Conservation (phyloP, 371 early-diverging fungal genomes). For the Mucor plumbeus region DNA sequence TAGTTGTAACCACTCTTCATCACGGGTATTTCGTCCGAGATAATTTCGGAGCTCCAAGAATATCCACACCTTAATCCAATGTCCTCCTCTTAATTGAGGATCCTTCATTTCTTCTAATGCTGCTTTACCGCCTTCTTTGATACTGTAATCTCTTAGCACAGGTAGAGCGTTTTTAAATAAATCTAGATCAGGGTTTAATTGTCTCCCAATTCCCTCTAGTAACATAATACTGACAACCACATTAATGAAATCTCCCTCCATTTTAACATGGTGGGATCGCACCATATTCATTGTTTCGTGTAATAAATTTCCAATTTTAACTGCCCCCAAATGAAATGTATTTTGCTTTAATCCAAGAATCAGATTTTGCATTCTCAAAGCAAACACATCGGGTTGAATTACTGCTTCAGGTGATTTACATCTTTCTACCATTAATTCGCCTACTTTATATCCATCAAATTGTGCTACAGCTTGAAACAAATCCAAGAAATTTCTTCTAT, state of each 20-base stretch:
- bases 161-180: conserved; percentile 85
- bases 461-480: conserved; percentile 86
- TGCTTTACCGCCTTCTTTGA: conserved; percentile 61
- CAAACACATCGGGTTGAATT: conserved; percentile 78
- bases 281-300: conserved; percentile 83
- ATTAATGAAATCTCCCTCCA: conserved; percentile 95
- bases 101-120: conserved; percentile 60
- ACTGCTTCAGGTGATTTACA: conserved; percentile 79
- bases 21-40: conserved; percentile 49
- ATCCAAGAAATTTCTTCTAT: conserved; percentile 88
- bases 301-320: conserved; percentile 83
- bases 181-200: conserved; percentile 90
- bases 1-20: conserved; percentile 52
- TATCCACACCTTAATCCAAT: conserved; percentile 80
- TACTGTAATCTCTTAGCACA: conserved; percentile 71
- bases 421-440: conserved; percentile 87
- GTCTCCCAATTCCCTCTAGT: conserved; percentile 93
- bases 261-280: conserved; percentile 86
- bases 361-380: conserved; percentile 75
- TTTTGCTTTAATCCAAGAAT: conserved; percentile 69
- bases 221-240: conserved; percentile 89
- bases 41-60: conserved; percentile 78
- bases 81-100: conserved; percentile 45
- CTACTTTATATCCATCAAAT: conserved; percentile 85
- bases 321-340: conserved; percentile 80